These are phyloP conservation scores for Trypanosomatidae sp. DNA, from an alignment of 208 protist genomes.

Conservation along the genomic window DNA sequence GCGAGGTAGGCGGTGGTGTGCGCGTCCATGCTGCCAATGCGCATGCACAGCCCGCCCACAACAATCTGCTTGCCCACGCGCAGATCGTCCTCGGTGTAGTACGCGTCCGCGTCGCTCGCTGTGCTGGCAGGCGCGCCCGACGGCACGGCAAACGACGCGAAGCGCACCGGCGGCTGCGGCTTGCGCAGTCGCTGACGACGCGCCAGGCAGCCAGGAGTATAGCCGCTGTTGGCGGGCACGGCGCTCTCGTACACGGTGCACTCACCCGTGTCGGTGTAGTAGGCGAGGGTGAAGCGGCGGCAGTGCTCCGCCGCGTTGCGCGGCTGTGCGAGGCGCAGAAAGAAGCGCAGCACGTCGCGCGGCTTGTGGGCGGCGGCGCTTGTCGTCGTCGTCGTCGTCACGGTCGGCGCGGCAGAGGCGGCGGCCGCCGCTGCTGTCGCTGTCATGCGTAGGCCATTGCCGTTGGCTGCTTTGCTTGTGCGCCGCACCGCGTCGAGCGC, in stretches of 20 bases:
- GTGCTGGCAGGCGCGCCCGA: conserved; percentile 4
- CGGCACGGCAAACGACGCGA: no score
- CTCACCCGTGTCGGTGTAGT: conserved; percentile 85
- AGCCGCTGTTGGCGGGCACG: conserved; percentile 48
- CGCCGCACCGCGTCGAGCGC: conserved; percentile 18
- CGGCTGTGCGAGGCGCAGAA: conserved; percentile 36
- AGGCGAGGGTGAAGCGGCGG: conserved; percentile 68
- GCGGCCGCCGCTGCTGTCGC: conserved; percentile 17
- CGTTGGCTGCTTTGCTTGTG: conserved; percentile 25
- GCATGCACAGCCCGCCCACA: conserved; percentile 56
- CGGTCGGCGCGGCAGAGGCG: background rate
- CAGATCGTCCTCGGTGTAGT: conserved; percentile 59
- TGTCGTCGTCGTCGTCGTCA: background rate
- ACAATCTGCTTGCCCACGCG: conserved; percentile 44
- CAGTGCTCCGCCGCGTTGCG: conserved; percentile 23
- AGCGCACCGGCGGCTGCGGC: conserved; percentile 8
- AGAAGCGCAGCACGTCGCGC: conserved; percentile 73
- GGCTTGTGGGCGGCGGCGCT: conserved; percentile 1
- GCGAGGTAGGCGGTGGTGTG: conserved; percentile 62
- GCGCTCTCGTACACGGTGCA: conserved; percentile 64
- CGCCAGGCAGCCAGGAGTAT: conserved; percentile 71
- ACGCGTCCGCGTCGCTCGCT: conserved; percentile 3
- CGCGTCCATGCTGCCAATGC: conserved; percentile 59
- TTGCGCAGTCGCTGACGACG: conserved; percentile 54
- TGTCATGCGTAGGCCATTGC: conserved; percentile 1